These are phyloP conservation scores for Epichloe amarillans DNA, from an alignment of 2,329 filamentous ascomycete genomes.

Conservation along the genomic window DNA sequence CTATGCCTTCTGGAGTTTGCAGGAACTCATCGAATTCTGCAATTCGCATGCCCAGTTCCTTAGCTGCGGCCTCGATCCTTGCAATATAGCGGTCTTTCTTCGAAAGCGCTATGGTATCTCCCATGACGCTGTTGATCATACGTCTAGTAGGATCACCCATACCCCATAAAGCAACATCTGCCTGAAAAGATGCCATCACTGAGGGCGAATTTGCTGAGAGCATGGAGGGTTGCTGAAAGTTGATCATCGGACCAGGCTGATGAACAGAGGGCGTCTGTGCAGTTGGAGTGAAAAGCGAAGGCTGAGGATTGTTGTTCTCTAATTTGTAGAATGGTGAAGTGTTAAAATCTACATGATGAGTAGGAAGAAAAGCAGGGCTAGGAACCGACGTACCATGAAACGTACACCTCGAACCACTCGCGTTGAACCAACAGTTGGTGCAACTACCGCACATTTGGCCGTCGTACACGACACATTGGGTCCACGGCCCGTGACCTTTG, in stretches of 20 bases:
- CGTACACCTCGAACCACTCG: conserved; percentile 44
- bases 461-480: conserved; percentile 42
- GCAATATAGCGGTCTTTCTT: conserved; percentile 32
- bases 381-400: conserved; percentile 37
- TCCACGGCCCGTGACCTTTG: conserved; percentile 48
- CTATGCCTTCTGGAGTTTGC: conserved; percentile 14
- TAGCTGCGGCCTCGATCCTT: conserved; percentile 39
- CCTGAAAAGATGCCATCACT: conserved; percentile 1
- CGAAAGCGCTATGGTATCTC: conserved; percentile 29
- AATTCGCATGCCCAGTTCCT: conserved; percentile 40
- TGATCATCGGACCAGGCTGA: conserved; percentile 7
- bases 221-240: conserved; percentile 7
- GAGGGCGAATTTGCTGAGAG: neutral
- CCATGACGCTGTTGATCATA: conserved; percentile 27
- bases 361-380: neutral
- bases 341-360: neutral
- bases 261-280: neutral
- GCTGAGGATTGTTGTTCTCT: conserved; percentile 33
- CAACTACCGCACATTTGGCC: conserved; percentile 50
- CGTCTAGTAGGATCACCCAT: conserved; percentile 10
- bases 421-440: conserved; percentile 52
- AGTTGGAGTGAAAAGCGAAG: conserved; percentile 10
- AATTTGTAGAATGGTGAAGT: neutral
- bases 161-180: conserved; percentile 23
- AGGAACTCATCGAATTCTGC: conserved; percentile 35